Base-by-base conservation (phyloP, 1,284 basidiomycete species). In the Flammula alnicola region DNA sequence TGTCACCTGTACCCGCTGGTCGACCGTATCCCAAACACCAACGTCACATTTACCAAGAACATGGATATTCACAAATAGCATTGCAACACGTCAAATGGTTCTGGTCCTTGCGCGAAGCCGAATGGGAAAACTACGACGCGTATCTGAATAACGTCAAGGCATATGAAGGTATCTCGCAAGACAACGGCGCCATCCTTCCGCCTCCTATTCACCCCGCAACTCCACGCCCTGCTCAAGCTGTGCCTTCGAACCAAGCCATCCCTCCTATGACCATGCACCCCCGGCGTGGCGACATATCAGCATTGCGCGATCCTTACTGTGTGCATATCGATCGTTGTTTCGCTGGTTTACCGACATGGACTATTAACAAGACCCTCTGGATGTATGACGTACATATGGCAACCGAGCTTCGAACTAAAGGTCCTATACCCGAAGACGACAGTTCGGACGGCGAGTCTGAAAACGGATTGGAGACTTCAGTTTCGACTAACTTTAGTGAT, bases 341-440 rank as follows among this genome's bases (percentile, higher is more conserved):
- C 59, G 74, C 75, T 51, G 70, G 65, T 31, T 70, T 82, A 57
- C 79, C 81, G 0, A 60, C 80, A 26, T 85, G 84, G 77, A 84
- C 81, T n/a, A 79, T 88, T 60, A 68, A 73, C 38, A 86, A 86
- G 71, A 76, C 75, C 23, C 59, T 88, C 20, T 88, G 78, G 69
- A 73, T 83, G 61, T 75, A 76, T 55, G 79, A 84, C 57, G 66
- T 87, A 62, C 75, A 80, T 50, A 58, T 70, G 49, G 61, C 63
- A 8, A 55, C 54, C 10, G 55, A 57, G 31, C 54, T 56, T n/a
- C 44, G 46, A 8, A 44, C 38, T 22, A 27, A 39, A 23, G 47
- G 52, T n/a, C 19, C 55, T 25, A 8, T 60, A 53, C 53, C 25
- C 4, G 41, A 55, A 9, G 43, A 53, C 20, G 49, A 52, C 9